Evolutionary conservation across 192 early-diverging fungal species (phyloP).

Genomic region (Nowakowskiella sp.): DNA sequence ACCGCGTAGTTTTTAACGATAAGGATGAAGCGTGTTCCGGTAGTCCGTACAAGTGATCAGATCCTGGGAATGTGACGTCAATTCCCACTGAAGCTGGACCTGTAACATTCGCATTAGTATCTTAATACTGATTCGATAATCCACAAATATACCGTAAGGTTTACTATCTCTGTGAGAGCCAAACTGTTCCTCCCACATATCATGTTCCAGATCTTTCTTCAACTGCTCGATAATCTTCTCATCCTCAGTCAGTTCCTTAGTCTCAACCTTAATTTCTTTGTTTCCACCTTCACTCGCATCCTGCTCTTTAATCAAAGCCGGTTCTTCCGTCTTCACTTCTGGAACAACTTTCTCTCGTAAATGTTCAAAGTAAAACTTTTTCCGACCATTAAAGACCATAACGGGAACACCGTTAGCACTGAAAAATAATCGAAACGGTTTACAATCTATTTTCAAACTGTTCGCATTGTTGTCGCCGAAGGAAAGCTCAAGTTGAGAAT

Average conservation of each 20-base stretch:
- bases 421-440: slow-evolving; percentile 58
- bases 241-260: slow-evolving; percentile 15
- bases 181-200: slow-evolving; percentile 87
- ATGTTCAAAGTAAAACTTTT: slow-evolving; percentile 80
- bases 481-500: slow-evolving; percentile 14
- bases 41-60: slow-evolving; percentile 86
- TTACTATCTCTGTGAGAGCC: slow-evolving; percentile 83
- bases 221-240: slow-evolving; percentile 36
- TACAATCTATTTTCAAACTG: slow-evolving; percentile 39
- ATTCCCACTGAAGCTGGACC: slow-evolving; percentile 90
- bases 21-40: slow-evolving; percentile 88
- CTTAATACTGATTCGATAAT: not conserved
- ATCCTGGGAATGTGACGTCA: slow-evolving; percentile 83
- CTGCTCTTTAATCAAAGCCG: not conserved
- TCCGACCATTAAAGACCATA: slow-evolving; percentile 73
- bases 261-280: slow-evolving; percentile 2
- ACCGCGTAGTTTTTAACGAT: slow-evolving; percentile 81
- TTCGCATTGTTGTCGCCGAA: slow-evolving; percentile 33
- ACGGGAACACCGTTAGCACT: slow-evolving; percentile 43
- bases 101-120: slow-evolving; percentile 16
- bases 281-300: slow-evolving; percentile 6
- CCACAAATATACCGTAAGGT: slow-evolving; percentile 60
- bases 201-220: slow-evolving; percentile 38
- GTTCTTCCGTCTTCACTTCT: not conserved
- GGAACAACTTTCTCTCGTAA: slow-evolving; percentile 46